Evolutionary conservation across 2,329 filamentous ascomycete genomes (phyloP), one percentile per base, ranked within the genome.

Genomic region (Chaetomiaceae sp.): DNA sequence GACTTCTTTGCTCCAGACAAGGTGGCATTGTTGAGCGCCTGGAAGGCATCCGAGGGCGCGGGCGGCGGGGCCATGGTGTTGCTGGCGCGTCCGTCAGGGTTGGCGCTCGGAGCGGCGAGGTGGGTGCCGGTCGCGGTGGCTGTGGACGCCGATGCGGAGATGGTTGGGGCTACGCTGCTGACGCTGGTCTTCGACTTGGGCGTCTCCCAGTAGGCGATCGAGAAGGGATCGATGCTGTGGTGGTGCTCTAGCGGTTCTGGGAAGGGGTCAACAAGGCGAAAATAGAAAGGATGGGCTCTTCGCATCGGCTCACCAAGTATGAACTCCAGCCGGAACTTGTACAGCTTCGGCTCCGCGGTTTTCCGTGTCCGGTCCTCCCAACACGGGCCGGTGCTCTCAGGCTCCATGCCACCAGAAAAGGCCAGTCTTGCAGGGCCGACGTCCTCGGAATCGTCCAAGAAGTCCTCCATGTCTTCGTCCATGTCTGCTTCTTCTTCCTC

Each of bases 401-500:
- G 88, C 59, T 90, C 79, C 58, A 94, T 74, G 54, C 87, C 81
- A 24, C 82, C 80, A 71, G 78, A 58, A 77, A 67, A 83, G 65
- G 62, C 77, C 69, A 71, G 78, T 75, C 63, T 72, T 53, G 66
- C 71, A 61, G 65, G 68, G 49, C 68, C 76, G 59, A 65, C 60
- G 50, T 93, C 87, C 43, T 94, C 87, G 6, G 87, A 87, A 57
- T 94, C 88, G 56, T 95, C 90, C 2, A 96, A 72, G 60, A 96
- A 96, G 15, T 82, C 90, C 4, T 88, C 87, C 82, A 95, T 85
- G 49, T 94, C 89, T 52, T 87, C 85, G 14, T 87, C 85, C n/a
- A 81, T 84, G 47, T 86, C 84, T 0, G 72, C 53, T 30, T 73
- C 71, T n/a, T 76, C 90, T 71, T 76, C 89, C 68, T 77, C 78